These are phyloP conservation scores for Trichoderma aggressivum DNA, from an alignment of 2,329 filamentous ascomycete genomes.

Conservation along the genomic window DNA sequence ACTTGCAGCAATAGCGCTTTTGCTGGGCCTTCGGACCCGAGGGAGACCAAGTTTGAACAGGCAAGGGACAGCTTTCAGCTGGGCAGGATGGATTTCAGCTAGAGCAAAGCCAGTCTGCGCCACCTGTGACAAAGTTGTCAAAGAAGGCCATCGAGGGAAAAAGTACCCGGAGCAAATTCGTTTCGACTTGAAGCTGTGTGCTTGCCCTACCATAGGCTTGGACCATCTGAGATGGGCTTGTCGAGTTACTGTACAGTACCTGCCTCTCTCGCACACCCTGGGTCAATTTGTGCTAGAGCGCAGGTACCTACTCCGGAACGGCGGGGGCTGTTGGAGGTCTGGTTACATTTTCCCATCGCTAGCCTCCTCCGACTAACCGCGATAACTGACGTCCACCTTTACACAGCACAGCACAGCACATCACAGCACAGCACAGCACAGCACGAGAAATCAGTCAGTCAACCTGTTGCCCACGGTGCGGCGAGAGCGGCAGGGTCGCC, in stretches of 20 bases:
- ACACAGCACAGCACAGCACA: too few species aligned
- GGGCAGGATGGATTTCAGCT: background rate
- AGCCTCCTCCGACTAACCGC: background rate
- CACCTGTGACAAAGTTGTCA: background rate
- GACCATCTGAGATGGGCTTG: background rate
- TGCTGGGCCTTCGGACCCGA: background rate
- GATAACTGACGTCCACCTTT: background rate
- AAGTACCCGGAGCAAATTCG: background rate
- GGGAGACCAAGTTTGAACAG: background rate
- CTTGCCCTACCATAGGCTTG: background rate
- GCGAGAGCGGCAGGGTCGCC: background rate
- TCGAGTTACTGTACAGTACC: background rate
- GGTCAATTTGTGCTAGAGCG: background rate
- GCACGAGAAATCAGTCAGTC: too few species aligned
- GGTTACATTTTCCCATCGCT: background rate
- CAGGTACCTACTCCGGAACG: background rate
- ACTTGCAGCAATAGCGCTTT: background rate
- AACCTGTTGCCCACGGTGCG: too few species aligned
- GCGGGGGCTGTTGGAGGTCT: background rate
- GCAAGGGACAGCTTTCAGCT: background rate
- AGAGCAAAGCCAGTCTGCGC: constrained; percentile 6
- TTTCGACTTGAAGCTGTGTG: background rate
- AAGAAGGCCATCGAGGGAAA: background rate
- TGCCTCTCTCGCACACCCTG: background rate
- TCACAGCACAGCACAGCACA: too few species aligned